Evolutionary conservation across 352 stramenopile species (phyloP), one percentile per base, ranked within the genome.

Genomic region (Globisporangium echinulatum): DNA sequence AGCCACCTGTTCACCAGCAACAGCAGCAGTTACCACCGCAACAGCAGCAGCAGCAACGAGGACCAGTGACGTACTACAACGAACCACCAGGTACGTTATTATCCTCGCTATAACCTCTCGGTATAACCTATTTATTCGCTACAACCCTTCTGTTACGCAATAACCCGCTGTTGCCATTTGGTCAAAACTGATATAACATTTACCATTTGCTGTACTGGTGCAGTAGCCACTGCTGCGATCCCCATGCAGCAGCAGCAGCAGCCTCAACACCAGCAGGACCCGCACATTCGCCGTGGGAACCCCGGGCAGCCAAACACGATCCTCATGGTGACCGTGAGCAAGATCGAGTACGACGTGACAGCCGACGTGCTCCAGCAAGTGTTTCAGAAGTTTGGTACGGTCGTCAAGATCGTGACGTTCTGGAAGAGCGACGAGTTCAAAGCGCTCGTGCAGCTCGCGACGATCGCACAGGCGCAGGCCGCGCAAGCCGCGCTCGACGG

Each of bases 391-490:
- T 93, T 91, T 70, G 84, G 84, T 56, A 89, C 85, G 17, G 84
- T 93, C 2, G 54, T 89, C 33, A 93, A 93, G 61, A 78, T 93
- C 43, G 80, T 91, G 56, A 87, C 79, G 17, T 93, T 90, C 61
- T 88, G 74, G 77, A 90, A 91, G 60, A 80, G 89, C 59, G 75
- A 85, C 38, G 84, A 90, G 61, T 90, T 91, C 63, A 91, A 90
- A 59, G 58, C 84, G 47, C 78, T 93, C 9, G 76, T 93, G 7
- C 75, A 93, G 62, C 88, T 93, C 77, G 77, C 89, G 53, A 80
- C 84, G 13, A 59, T 87, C 9, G 76, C 87, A 43, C 81, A 91
- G 67, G 84, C 84, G 6, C 71, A 85, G 46, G 79, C 84, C 1
- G 84, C 84, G 5, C 81, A 89, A 63, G 63, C 72, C 0, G 78